Conservation (phyloP, 176 grass and related monocot species). For the Areca catechu region DNA sequence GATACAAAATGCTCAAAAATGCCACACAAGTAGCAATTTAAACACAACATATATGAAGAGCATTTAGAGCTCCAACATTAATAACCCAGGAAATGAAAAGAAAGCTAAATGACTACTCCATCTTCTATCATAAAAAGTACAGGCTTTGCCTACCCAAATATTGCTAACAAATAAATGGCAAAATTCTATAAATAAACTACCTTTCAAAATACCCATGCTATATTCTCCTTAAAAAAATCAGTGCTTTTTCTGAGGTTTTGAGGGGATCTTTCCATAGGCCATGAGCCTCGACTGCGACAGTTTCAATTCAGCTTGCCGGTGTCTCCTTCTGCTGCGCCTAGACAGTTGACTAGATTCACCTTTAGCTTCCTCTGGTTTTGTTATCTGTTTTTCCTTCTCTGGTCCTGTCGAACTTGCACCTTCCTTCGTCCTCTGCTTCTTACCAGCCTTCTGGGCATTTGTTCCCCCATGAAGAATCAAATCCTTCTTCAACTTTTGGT, state of each 20-base stretch:
- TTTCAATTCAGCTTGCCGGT: conserved; percentile 39
- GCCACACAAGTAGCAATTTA: no score
- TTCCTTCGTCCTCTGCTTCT: conserved; percentile 28
- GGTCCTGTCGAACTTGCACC: conserved; percentile 28
- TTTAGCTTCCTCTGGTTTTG: conserved; percentile 29
- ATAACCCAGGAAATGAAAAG: no score
- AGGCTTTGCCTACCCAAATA: no score
- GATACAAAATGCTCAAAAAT: no score
- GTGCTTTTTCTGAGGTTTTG: conserved; percentile 46
- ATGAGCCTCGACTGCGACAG: conserved; percentile 27
- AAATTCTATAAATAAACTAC: background rate
- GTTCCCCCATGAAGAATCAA: conserved; percentile 50
- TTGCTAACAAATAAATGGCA: background rate
- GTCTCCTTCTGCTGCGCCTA: conserved; percentile 56
- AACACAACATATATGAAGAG: no score
- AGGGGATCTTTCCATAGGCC: conserved; percentile 49
- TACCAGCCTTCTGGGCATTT: conserved; percentile 29
- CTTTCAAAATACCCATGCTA: background rate
- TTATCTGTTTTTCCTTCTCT: conserved; percentile 17
- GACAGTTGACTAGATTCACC: conserved; percentile 31
- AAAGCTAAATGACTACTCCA: no score
- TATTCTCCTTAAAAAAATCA: conserved; percentile 14
- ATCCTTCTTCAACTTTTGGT: conserved; percentile 54
- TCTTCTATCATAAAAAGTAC: no score
- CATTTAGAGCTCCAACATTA: no score